phyloP scores from a whole-genome alignment of 768 basidiomycete genomes.

The Hygrocybe coccinea region DNA sequence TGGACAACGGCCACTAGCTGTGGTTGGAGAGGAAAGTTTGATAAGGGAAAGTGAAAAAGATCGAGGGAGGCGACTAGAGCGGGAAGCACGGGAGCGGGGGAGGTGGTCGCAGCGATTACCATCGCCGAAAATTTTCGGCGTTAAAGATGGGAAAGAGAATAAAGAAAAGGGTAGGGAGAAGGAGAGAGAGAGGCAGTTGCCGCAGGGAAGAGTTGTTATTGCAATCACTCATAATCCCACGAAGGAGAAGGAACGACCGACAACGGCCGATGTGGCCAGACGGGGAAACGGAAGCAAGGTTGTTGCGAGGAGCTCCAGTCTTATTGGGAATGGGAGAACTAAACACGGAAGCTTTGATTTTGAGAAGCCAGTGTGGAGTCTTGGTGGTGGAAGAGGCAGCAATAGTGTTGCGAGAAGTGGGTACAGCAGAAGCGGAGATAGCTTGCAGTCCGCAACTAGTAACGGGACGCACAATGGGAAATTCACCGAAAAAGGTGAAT shows the following conservation, averaged over 20 bases:
- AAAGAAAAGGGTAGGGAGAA: slow-evolving; percentile 19
- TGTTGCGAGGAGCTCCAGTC: neutral
- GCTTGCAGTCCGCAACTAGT: slow-evolving; percentile 10
- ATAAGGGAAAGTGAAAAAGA: slow-evolving; percentile 12
- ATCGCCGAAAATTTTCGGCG: slow-evolving; percentile 27
- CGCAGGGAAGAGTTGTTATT: slow-evolving; percentile 1
- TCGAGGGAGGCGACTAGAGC: slow-evolving; percentile 21
- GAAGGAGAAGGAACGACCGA: neutral
- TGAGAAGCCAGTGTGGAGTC: slow-evolving; percentile 56
- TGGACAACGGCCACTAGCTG: slow-evolving; percentile 35
- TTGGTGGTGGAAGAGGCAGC: slow-evolving; percentile 29
- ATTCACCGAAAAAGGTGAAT: slow-evolving; percentile 8
- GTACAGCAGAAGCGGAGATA: slow-evolving; percentile 8
- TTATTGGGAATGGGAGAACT: slow-evolving; percentile 32
- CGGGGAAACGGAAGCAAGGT: neutral
- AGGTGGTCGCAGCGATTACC: neutral
- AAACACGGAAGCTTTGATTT: slow-evolving; percentile 77
- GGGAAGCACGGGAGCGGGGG: neutral
- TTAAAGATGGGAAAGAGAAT: slow-evolving; percentile 23
- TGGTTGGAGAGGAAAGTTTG: slow-evolving; percentile 35
- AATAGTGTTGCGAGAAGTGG: slow-evolving; percentile 10
- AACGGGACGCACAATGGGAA: neutral
- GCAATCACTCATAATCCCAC: neutral
- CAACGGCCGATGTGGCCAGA: neutral
- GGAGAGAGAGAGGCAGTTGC: slow-evolving; percentile 16